Conservation (phyloP, 208 protist genomes). For the Giardia muris region DNA sequence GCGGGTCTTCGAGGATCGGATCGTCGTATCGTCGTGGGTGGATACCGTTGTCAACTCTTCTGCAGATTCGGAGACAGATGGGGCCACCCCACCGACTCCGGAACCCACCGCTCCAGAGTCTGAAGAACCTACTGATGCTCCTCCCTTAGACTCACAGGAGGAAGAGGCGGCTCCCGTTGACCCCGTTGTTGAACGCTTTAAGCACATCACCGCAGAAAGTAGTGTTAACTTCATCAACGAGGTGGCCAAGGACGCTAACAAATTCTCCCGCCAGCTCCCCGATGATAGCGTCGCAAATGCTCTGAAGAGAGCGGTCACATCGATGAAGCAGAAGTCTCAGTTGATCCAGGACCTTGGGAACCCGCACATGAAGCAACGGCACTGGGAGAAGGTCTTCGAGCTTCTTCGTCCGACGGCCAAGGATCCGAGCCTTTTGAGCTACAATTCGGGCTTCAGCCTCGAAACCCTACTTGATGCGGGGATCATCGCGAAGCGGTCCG, state of each 20-base stretch:
- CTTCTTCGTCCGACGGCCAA: constrained; percentile 5
- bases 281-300: not conserved
- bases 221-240: not conserved
- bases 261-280: not conserved
- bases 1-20: not conserved
- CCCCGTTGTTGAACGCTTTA: not conserved
- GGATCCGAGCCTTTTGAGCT: constrained; percentile 39
- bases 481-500: constrained; percentile 53
- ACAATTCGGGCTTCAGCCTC: constrained; percentile 52
- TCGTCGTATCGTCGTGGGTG: not conserved
- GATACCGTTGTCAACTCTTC: not conserved
- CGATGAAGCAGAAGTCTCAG: constrained; percentile 34
- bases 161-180: not conserved
- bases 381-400: constrained; percentile 49
- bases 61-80: not conserved
- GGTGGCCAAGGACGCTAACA: not conserved
- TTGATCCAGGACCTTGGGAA: constrained; percentile 43
- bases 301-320: not conserved
- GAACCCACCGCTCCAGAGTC: not conserved
- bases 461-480: constrained; percentile 22
- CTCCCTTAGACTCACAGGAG: not conserved
- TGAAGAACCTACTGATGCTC: not conserved
- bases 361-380: constrained; percentile 46
- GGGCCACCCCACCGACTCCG: too few relatives aligned
- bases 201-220: constrained; percentile 12